Conservation (phyloP, 2,329 filamentous ascomycete genomes). For the Penicillium sp. region DNA sequence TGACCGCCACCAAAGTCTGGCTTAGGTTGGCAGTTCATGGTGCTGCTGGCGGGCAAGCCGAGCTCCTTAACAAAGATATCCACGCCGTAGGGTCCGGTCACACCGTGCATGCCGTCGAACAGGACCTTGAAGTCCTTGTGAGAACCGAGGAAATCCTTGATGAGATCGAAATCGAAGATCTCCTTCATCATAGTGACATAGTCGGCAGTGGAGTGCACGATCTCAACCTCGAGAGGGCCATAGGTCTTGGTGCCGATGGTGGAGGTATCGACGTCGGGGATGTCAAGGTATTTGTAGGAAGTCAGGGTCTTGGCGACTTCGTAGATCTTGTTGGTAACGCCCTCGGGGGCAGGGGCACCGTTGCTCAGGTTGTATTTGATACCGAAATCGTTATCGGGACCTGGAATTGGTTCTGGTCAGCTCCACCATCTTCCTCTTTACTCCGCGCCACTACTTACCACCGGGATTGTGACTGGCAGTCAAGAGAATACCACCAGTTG, state of each 20-base stretch:
- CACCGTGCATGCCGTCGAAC: slow-evolving; percentile 90
- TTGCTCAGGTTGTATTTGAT: slow-evolving; percentile 99
- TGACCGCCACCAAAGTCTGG: slow-evolving; percentile 97
- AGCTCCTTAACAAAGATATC: slow-evolving; percentile 95
- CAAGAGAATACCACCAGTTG: slow-evolving; percentile 92
- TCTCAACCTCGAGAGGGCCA: slow-evolving; percentile 84
- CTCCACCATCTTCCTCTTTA: neutral
- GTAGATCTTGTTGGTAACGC: slow-evolving; percentile 97
- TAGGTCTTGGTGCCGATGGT: slow-evolving; percentile 81
- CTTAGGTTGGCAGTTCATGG: slow-evolving; percentile 86
- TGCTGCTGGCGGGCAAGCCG: slow-evolving; percentile 69
- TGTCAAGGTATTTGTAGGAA: slow-evolving; percentile 86
- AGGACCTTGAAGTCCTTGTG: slow-evolving; percentile 94
- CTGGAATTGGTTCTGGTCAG: slow-evolving; percentile 44
- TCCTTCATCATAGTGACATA: slow-evolving; percentile 95
- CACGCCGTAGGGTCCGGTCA: slow-evolving; percentile 90
- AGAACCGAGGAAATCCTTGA: slow-evolving; percentile 84
- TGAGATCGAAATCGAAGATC: slow-evolving; percentile 96
- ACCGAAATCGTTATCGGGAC: slow-evolving; percentile 90
- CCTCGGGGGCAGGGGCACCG: slow-evolving; percentile 90
- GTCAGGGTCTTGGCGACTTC: slow-evolving; percentile 83
- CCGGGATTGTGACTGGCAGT: slow-evolving; percentile 98
- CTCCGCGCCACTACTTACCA: slow-evolving; percentile 57
- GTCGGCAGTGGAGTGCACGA: slow-evolving; percentile 88
- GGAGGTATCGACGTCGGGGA: slow-evolving; percentile 79